Evolutionary conservation across 345 rosid genomes (phyloP).

Genomic region (Gossypium herbaceum): DNA sequence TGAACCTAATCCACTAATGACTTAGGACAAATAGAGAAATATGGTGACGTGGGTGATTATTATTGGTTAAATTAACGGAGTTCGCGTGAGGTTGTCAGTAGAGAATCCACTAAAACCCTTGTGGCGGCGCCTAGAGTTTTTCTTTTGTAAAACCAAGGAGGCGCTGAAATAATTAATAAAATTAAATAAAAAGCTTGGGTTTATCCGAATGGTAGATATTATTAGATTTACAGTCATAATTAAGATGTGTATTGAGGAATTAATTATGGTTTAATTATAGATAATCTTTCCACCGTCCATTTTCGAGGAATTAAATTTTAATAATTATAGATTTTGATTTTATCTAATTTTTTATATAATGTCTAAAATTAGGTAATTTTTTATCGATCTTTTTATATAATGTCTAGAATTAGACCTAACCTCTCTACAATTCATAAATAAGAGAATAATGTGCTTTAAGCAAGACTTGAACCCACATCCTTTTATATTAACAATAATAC

Average conservation of each 20-base stretch:
- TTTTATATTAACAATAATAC: fast-evolving
- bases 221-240: not conserved
- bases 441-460: fast-evolving
- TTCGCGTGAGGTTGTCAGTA: not conserved
- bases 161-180: not conserved
- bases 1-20: not conserved
- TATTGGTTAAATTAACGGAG: not conserved
- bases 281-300: too few species aligned
- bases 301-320: too few species aligned
- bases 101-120: not conserved
- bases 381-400: too few species aligned
- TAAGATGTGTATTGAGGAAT: not conserved
- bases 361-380: fast-evolving
- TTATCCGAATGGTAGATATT: not conserved
- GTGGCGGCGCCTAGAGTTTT: conserved; percentile 1
- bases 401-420: fast-evolving
- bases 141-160: not conserved
- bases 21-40: not conserved
- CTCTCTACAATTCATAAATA: too few species aligned
- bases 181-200: not conserved
- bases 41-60: not conserved
- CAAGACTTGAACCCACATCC: fast-evolving
- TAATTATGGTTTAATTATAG: not conserved
- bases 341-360: too few species aligned
- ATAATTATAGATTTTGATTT: fast-evolving